Evolutionary conservation across 108 stramenopile species (phyloP).

Genomic region (Fragilaria radians): DNA sequence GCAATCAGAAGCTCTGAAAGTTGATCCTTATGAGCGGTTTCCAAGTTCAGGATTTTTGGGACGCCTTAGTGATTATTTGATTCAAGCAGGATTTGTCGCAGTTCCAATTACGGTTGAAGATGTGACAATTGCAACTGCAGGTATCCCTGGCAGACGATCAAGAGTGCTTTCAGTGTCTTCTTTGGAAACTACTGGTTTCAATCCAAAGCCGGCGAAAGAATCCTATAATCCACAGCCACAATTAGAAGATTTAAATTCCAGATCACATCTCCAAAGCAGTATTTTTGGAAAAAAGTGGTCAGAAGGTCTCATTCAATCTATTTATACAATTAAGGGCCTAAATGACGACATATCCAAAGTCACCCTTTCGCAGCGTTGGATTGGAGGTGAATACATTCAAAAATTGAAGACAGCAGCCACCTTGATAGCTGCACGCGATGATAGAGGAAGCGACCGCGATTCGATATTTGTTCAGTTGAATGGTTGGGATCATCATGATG

Average conservation of each 20-base stretch:
- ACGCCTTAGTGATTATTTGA: neutral
- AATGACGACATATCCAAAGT: neutral
- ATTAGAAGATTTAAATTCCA: conserved; percentile 44
- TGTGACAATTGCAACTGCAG: no score
- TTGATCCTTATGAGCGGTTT: conserved; percentile 27
- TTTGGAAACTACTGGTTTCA: no score
- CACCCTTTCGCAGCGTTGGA: neutral
- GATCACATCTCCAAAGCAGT: conserved; percentile 21
- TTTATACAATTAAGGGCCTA: neutral
- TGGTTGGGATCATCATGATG: conserved; percentile 4
- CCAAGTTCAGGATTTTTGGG: conserved; percentile 29
- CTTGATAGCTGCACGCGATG: conserved; percentile 18
- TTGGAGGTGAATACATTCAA: neutral
- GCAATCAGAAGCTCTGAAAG: conserved; percentile 21
- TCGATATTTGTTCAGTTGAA: conserved; percentile 2
- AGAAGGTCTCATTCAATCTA: conserved; percentile 13
- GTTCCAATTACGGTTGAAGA: no score
- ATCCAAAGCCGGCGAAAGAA: conserved; percentile 19
- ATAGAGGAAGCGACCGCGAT: conserved; percentile 12
- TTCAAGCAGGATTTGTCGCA: no score
- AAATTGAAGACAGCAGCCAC: conserved; percentile 17
- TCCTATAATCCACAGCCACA: no score
- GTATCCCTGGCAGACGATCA: no score
- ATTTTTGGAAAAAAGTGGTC: conserved; percentile 46
- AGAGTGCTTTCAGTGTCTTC: no score